Evolutionary conservation across 2,329 filamentous ascomycete genomes (phyloP), one percentile per base, ranked within the genome.

Genomic region (Diplodia sapinea): DNA sequence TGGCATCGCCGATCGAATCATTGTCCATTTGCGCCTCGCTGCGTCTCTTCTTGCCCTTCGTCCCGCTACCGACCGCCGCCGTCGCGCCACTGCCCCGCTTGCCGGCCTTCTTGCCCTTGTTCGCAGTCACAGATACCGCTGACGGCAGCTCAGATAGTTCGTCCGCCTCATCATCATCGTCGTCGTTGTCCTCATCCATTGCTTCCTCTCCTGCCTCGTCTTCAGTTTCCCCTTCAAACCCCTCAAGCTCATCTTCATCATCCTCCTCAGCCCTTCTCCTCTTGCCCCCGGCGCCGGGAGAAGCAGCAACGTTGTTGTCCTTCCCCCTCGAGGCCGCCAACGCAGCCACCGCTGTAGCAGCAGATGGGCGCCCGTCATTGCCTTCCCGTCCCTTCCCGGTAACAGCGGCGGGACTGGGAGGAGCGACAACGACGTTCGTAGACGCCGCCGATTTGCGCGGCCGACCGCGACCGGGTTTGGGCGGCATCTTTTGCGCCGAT

Each of bases 381-480:
- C 43, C n/a, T 11, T 20, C 12, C n/a, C 43, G 43, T 4, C n/a
- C 7, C 15, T n/a, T n/a, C 6, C 15, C 8, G 2, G 8, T 8
- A 20, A 8, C n/a, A 1, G 17, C 4, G 43, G 8, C 3, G n/a
- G 43, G 26, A 4, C 26, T 4, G 26, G 26, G 26, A 26, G 26
- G 4, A 20, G 43, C 8, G n/a, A n/a, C n/a, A n/a, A 7, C 9
- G 20, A 11, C 43, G 11, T 47, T 20, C 43, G 43, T 17, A 26
- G 26, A 26, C 26, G 26, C 26, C 43, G 40, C 33, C 12, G 59
- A 51, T n/a, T 52, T 51, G 59, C 59, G 29, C n/a, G 59, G 59
- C 15, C 57, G 57, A 7, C 57, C 29, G 26, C 57, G 56, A 6
- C 17, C 8, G 13, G 11, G n/a, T 31, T 55, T n/a, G 17, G 54